Percentiles rank a stretch among this genome's conserved stretches.
Conservation (phyloP, 306 rosid genomes). For the Myrica gale region DNA sequence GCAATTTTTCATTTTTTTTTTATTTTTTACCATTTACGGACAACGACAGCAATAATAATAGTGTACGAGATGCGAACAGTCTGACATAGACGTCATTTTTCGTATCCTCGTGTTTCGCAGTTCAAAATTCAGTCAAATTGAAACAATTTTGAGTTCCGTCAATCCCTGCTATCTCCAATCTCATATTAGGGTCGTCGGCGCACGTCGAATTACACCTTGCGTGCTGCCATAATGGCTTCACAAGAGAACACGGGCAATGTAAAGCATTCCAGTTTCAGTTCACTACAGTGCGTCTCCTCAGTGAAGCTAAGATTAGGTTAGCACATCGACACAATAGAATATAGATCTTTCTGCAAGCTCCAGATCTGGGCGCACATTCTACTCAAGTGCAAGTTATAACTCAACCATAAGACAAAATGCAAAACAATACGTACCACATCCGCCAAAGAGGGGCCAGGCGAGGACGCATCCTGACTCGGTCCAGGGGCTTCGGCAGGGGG, state of each 20-base stretch:
- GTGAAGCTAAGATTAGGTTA: background rate
- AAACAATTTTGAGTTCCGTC: background rate
- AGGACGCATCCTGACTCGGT: slow-evolving; percentile 38
- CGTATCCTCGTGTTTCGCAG: background rate
- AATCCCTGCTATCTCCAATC: too few relatives aligned
- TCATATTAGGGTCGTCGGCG: too few relatives aligned
- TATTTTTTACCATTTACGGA: background rate
- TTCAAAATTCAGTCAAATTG: background rate
- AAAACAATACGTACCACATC: slow-evolving; percentile 45
- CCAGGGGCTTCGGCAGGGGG: slow-evolving; percentile 71
- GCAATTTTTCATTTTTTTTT: too few relatives aligned
- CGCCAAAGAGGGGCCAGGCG: slow-evolving; percentile 60
- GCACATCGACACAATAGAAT: too few relatives aligned
- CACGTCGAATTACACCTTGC: too few relatives aligned
- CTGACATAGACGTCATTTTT: slow-evolving; percentile 16
- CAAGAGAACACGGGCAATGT: too few relatives aligned
- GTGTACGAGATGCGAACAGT: background rate
- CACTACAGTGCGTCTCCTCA: background rate
- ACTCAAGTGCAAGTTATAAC: background rate
- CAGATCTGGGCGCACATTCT: slow-evolving; percentile 52
- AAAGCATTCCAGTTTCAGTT: background rate
- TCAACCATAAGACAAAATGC: background rate
- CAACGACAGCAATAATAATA: slow-evolving; percentile 4
- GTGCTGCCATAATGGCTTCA: too few relatives aligned
- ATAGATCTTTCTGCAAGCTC: background rate